Base-by-base conservation (phyloP, 345 rosid species). In the Durio zibethinus region DNA sequence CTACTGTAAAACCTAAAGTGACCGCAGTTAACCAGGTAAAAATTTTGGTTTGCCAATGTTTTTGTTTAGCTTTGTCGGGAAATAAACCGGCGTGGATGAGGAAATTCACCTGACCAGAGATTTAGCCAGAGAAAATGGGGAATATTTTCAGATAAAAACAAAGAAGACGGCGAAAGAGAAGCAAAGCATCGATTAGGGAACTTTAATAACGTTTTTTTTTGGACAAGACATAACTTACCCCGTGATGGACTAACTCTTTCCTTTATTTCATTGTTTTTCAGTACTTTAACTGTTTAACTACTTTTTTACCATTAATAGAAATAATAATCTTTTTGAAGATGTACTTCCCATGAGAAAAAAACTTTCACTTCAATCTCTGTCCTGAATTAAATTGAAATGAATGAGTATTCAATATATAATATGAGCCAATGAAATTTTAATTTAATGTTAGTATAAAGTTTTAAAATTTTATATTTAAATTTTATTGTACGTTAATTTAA, bases 21-120 rank as follows among this genome's bases (percentile, higher is more conserved):
- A 68, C 54, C 33, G 45, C 2, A 38, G 48, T 21, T 18, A 1
- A 33, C 40, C 7, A 68, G 12, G 42, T 56, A n/a, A 42, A 42
- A 5, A 4, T 76, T 12, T 53, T 4, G 25, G 48, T 16, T 61
- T 23, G 10, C 4, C 10, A 18, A 1, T 20, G 50, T 31, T 74
- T 77, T 20, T 70, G 23, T 31, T 52, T 23, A 25, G 23, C 23
- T 72, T 20, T 52, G 8, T 23, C 15, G 31, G 60, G 11, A 67
- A 61, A 52, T 7, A 38, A 57, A 72, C 35, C 0, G 40, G 27
- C 53, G 2, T 0, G n/a, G 29, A 72, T n/a, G 64, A 69, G 62
- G 50, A 54, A 11, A 38, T 38, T 62, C 84, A 84, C 87, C 89
- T 76, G 74, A 78, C 63, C 76, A 73, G 80, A 77, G 67, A 79